phyloP scores from a whole-genome alignment of 352 stramenopile genomes.

The Globisporangium ultimum region DNA sequence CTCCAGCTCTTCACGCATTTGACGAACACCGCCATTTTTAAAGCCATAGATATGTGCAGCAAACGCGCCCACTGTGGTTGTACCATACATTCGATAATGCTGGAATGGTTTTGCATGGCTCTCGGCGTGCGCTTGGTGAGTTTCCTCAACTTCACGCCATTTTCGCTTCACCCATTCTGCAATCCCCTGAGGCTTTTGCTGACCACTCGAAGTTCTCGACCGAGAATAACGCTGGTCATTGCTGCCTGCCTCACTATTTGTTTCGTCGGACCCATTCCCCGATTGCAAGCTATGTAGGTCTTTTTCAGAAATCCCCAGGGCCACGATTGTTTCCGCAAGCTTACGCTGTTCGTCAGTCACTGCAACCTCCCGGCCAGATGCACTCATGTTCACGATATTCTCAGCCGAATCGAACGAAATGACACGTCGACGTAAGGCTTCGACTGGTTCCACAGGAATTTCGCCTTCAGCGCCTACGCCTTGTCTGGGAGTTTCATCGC shows the following conservation, averaged over 20 bases:
- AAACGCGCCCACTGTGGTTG: conserved; percentile 79
- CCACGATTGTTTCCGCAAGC: conserved; percentile 71
- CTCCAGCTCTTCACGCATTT: conserved; percentile 68
- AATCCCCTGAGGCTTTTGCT: conserved; percentile 12
- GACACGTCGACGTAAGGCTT: conserved; percentile 57
- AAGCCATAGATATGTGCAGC: conserved; percentile 84
- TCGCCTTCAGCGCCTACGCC: conserved; percentile 20
- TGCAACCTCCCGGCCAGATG: conserved; percentile 26
- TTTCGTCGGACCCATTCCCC: conserved; percentile 11
- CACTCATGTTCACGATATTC: conserved; percentile 65
- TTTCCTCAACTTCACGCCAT: conserved; percentile 12
- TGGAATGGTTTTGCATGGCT: conserved; percentile 34
- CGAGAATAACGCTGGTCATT: neutral
- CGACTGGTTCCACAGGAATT: conserved; percentile 42
- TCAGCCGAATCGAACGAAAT: conserved; percentile 80
- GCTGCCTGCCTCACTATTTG: neutral
- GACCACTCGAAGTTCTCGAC: neutral
- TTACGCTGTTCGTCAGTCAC: conserved; percentile 59
- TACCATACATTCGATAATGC: conserved; percentile 69
- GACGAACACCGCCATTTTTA: conserved; percentile 67
- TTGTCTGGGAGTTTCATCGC: conserved; percentile 22
- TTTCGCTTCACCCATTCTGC: conserved; percentile 19
- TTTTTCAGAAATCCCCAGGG: conserved; percentile 54
- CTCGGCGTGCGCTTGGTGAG: conserved; percentile 4
- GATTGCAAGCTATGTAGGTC: conserved; percentile 34